Evolutionary conservation across 306 rosid species (phyloP).

Genomic region (Quercus berberidifolia): DNA sequence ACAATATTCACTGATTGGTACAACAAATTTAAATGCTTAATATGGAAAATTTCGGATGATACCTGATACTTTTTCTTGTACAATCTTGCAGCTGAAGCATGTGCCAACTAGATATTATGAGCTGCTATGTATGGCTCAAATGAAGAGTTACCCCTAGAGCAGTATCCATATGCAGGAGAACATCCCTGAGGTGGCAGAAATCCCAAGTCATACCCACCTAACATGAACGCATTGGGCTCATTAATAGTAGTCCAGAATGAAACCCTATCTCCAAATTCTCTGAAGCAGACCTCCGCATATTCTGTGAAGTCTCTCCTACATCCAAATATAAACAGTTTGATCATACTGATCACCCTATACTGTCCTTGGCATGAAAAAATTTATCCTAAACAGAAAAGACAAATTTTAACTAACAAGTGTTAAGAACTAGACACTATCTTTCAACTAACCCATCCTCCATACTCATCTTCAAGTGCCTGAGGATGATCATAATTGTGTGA

Average conservation of each 20-base stretch:
- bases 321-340: conserved; percentile 13
- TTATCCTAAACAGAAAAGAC: not conserved
- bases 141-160: conserved; percentile 54
- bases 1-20: not conserved
- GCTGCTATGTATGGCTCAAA: conserved; percentile 54
- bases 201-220: conserved; percentile 52
- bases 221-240: conserved; percentile 44
- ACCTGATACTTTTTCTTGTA: conserved; percentile 51
- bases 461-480: conserved; percentile 71
- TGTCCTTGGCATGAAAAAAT: not conserved
- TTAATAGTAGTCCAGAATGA: conserved; percentile 57
- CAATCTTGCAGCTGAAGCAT: conserved; percentile 56
- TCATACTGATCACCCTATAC: not conserved
- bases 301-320: conserved; percentile 68
- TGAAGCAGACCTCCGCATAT: conserved; percentile 65
- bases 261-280: conserved; percentile 76
- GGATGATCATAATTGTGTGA: conserved; percentile 56
- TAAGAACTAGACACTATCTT: conserved; percentile 42
- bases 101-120: conserved; percentile 65
- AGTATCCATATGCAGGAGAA: conserved; percentile 54
- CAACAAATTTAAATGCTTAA: not conserved
- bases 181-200: conserved; percentile 48
- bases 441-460: conserved; percentile 76
- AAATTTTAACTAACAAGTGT: not conserved
- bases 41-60: not conserved